Evolutionary conservation across 1,139 yeast genomes (phyloP).

Genomic region (Zygosaccharomyces sapae): DNA sequence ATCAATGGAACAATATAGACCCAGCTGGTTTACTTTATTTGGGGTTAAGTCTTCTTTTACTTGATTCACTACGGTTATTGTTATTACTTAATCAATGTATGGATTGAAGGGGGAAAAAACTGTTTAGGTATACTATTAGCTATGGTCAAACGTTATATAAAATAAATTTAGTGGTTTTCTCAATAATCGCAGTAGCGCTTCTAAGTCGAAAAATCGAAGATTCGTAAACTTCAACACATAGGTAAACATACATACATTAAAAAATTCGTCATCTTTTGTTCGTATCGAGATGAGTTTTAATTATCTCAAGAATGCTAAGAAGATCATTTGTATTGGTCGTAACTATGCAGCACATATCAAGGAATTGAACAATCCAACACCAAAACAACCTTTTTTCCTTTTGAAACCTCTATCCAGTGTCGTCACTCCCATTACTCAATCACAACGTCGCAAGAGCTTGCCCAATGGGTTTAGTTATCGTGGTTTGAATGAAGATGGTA

Average conservation of each 20-base stretch:
- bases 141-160: neutral
- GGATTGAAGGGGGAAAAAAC: too few relatives aligned
- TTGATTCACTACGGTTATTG: neutral
- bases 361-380: constrained; percentile 77
- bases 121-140: neutral
- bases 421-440: constrained; percentile 38
- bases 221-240: neutral
- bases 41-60: neutral
- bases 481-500: constrained; percentile 30
- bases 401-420: constrained; percentile 76
- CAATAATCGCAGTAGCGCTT: neutral
- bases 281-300: constrained; percentile 40
- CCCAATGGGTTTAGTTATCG: constrained; percentile 18
- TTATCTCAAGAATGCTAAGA: constrained; percentile 64
- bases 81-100: too few relatives aligned
- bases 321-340: constrained; percentile 91
- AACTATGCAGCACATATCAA: constrained; percentile 93
- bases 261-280: neutral
- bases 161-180: neutral
- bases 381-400: constrained; percentile 85
- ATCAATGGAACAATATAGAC: neutral
- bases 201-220: neutral
- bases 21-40: neutral
- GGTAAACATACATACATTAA: neutral
- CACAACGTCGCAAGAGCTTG: constrained; percentile 7